phyloP scores from a whole-genome alignment of 2,329 filamentous ascomycete species.

The Trichoderma koningiopsis region DNA sequence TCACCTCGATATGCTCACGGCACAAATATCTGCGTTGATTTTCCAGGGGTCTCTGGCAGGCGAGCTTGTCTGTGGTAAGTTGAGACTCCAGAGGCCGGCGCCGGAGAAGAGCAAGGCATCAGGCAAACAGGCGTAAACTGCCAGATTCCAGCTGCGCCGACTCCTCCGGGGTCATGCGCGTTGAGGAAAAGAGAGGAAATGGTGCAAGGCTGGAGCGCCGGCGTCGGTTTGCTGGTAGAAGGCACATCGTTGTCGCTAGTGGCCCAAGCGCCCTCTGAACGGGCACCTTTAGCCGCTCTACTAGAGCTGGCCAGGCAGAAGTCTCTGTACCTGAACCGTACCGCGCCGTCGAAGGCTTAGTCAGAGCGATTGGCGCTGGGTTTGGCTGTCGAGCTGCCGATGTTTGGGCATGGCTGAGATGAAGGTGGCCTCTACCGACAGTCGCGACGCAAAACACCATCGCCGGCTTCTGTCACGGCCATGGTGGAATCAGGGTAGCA shows the following conservation, averaged over 20 bases:
- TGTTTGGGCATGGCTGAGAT: neutral
- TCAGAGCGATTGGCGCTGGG: neutral
- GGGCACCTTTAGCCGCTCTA: neutral
- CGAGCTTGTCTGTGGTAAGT: neutral
- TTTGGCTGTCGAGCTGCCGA: neutral
- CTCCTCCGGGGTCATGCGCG: conserved; percentile 1
- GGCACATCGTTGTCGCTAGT: conserved; percentile 1
- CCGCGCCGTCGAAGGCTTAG: neutral
- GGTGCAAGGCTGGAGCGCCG: conserved; percentile 14
- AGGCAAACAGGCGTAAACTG: neutral
- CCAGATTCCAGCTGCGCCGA: neutral
- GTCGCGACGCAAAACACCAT: neutral
- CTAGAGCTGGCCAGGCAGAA: neutral
- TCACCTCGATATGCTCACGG: neutral
- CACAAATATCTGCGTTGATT: conserved; percentile 1
- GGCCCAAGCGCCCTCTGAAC: conserved; percentile 7
- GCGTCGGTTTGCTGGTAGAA: conserved; percentile 12
- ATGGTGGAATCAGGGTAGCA: neutral
- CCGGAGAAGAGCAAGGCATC: neutral
- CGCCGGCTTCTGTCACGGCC: neutral
- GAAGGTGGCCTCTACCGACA: neutral
- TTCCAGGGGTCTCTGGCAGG: neutral
- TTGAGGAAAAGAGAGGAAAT: conserved; percentile 1
- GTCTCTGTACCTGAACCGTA: neutral
- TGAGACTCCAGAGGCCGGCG: neutral